Evolutionary conservation across 179 eudicot species (phyloP).

Genomic region (Drosera spatulata): DNA sequence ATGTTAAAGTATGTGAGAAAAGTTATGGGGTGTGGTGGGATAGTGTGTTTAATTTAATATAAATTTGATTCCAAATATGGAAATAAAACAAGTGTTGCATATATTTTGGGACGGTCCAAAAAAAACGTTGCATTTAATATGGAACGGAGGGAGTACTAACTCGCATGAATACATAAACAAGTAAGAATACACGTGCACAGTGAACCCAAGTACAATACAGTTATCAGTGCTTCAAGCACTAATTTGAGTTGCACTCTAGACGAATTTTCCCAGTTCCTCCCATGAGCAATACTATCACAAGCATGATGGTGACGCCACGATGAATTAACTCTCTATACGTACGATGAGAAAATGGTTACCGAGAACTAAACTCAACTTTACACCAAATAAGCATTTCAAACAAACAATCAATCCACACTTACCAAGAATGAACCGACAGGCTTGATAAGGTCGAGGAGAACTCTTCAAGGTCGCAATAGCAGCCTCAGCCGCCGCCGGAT

Average conservation of each 20-base stretch:
- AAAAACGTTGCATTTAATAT: no score
- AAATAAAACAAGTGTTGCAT: no score
- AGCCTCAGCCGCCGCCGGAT: conserved; percentile 88
- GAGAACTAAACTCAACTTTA: no score
- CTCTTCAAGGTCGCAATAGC: conserved; percentile 74
- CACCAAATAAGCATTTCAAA: no score
- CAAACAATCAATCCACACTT: conserved; percentile 11
- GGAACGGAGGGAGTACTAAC: neutral
- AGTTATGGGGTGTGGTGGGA: no score
- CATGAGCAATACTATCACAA: neutral
- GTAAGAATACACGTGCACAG: neutral
- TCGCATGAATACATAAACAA: neutral
- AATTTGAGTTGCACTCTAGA: neutral
- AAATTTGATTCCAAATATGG: no score
- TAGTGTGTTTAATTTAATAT: no score
- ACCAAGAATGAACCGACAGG: conserved; percentile 95
- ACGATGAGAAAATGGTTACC: no score
- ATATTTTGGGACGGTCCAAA: no score
- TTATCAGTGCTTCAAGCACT: neutral
- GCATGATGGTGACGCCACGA: neutral
- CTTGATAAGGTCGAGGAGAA: conserved; percentile 76
- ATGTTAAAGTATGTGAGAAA: no score
- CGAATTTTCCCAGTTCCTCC: no score
- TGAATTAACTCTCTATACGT: no score
- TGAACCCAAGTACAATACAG: neutral